phyloP scores from a whole-genome alignment of 257 asterid species.

The Knoxia roxburghii region DNA sequence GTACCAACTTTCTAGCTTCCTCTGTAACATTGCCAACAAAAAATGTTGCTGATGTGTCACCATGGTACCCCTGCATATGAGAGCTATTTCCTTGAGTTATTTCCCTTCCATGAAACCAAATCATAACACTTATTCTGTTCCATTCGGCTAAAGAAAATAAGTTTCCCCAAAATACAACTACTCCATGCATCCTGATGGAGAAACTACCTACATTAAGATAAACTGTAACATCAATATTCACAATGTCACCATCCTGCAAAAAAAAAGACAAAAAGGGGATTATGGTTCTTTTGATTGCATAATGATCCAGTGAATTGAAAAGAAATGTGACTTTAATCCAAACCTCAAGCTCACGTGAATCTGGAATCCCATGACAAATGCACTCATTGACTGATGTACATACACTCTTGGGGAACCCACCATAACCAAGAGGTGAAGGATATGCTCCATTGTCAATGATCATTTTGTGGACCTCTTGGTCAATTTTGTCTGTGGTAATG shows the following conservation, averaged over 20 bases:
- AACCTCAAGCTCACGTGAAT: constrained; percentile 93
- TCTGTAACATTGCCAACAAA: constrained; percentile 81
- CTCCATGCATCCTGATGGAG: not conserved
- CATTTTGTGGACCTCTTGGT: constrained; percentile 93
- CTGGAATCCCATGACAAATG: constrained; percentile 99
- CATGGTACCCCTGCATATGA: constrained; percentile 83
- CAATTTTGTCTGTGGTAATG: constrained; percentile 89
- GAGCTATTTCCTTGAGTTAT: constrained; percentile 6
- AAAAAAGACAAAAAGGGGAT: constrained; percentile 7
- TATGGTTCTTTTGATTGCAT: not conserved
- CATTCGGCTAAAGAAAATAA: too few species aligned
- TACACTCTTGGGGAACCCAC: constrained; percentile 96
- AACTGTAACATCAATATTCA: constrained; percentile 95
- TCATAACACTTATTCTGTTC: too few species aligned
- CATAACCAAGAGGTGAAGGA: constrained; percentile 98
- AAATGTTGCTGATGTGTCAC: constrained; percentile 92
- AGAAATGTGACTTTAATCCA: constrained; percentile 11
- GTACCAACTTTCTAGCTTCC: constrained; percentile 73
- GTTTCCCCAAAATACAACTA: not conserved
- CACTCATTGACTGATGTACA: constrained; percentile 99
- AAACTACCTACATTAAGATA: constrained; percentile 78
- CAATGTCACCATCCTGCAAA: constrained; percentile 93
- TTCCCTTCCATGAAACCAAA: not conserved
- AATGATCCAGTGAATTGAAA: not conserved
- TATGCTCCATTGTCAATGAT: constrained; percentile 87